These are phyloP conservation scores for Eucalyptus marginata DNA, from an alignment of 345 rosid genomes.

Conservation along the genomic window DNA sequence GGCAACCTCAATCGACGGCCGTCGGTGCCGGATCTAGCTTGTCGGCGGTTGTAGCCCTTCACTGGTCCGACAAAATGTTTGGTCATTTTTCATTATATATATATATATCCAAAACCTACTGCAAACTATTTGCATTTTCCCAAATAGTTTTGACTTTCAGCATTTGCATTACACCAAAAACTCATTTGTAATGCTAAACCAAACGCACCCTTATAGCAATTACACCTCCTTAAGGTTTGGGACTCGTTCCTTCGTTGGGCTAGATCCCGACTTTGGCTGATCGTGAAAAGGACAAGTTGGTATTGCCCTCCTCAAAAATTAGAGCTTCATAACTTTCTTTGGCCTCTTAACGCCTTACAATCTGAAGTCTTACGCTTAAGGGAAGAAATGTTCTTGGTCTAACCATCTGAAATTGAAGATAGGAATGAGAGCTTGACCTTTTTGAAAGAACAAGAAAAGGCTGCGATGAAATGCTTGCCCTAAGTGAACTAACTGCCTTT, in stretches of 20 bases:
- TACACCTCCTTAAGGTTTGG: not conserved
- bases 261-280: not conserved
- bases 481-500: too few species aligned
- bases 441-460: not conserved
- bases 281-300: not conserved
- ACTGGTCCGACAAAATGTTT: fast-evolving
- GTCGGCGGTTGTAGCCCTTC: fast-evolving
- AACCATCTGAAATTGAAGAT: not conserved
- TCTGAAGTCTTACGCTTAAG: too few species aligned
- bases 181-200: too few species aligned
- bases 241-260: not conserved
- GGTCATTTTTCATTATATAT: too few species aligned
- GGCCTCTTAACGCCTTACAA: too few species aligned
- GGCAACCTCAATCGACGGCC: fast-evolving
- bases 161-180: too few species aligned
- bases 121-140: too few species aligned
- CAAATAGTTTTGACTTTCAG: too few species aligned
- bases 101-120: too few species aligned
- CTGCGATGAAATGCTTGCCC: not conserved
- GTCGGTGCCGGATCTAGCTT: fast-evolving
- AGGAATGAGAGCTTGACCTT: not conserved
- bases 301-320: not conserved
- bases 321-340: not conserved
- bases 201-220: too few species aligned
- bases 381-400: too few species aligned